phyloP scores from a whole-genome alignment of 2,329 filamentous ascomycete species.

The Thielaviopsis cerberus region DNA sequence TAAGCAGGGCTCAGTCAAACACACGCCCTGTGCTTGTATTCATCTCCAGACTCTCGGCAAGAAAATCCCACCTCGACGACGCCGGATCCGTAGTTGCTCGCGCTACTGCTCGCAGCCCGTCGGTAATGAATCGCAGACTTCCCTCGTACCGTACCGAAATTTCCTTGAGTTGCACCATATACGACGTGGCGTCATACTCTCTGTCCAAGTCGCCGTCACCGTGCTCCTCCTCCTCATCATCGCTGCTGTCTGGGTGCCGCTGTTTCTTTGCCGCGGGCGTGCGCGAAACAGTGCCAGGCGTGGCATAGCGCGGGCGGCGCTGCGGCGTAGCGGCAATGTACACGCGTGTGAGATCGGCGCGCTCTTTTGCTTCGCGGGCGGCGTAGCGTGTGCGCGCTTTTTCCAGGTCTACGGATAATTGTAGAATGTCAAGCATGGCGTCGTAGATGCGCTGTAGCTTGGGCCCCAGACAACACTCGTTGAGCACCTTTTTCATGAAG shows the following conservation, averaged over 20 bases:
- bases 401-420: conserved; percentile 53
- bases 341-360: conserved; percentile 23
- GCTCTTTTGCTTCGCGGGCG: conserved; percentile 21
- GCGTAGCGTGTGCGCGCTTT: conserved; percentile 31
- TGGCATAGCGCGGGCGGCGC: conserved; percentile 11
- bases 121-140: conserved; percentile 49
- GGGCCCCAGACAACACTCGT: conserved; percentile 50
- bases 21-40: conserved; percentile 15
- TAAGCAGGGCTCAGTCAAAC: conserved; percentile 13
- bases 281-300: not conserved
- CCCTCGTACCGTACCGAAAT: conserved; percentile 46
- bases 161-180: conserved; percentile 32
- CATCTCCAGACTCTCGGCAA: conserved; percentile 62
- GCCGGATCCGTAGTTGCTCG: conserved; percentile 47
- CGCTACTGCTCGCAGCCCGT: conserved; percentile 56
- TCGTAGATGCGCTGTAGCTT: conserved; percentile 53
- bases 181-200: conserved; percentile 21
- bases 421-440: conserved; percentile 55
- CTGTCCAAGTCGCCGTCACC: conserved; percentile 20
- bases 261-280: conserved; percentile 8
- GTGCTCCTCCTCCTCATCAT: conserved; percentile 21
- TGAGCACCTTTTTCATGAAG: conserved; percentile 44
- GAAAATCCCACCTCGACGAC: conserved; percentile 52
- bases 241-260: conserved; percentile 12
- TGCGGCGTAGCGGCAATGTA: conserved; percentile 21